Evolutionary conservation across 805 yeast genomes (phyloP).

Genomic region (Komagataella ulmi): DNA sequence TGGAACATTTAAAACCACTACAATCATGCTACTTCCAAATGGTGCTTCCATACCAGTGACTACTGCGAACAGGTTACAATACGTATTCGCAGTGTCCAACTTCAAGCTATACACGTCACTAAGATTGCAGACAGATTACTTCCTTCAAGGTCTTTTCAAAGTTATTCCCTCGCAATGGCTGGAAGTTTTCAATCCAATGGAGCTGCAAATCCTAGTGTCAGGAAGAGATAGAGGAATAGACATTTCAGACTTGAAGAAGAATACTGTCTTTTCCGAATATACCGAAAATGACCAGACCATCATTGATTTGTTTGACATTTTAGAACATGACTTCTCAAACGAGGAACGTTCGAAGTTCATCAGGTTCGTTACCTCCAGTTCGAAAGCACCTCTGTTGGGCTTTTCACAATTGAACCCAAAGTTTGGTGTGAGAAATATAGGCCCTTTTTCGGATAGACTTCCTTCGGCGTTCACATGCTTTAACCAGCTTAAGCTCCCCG

Average conservation of each 20-base stretch:
- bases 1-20: constrained; percentile 8
- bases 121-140: constrained; percentile 42
- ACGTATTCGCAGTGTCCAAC: constrained; percentile 65
- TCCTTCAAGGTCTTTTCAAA: constrained; percentile 57
- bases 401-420: constrained; percentile 61
- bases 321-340: constrained; percentile 44
- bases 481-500: constrained; percentile 75
- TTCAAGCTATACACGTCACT: constrained; percentile 60
- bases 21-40: constrained; percentile 44
- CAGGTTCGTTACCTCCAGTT: constrained; percentile 85
- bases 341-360: constrained; percentile 55
- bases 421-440: constrained; percentile 69
- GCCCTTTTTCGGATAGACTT: constrained; percentile 38
- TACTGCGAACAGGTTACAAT: constrained; percentile 48
- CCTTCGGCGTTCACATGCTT: constrained; percentile 95
- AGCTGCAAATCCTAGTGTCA: constrained; percentile 72
- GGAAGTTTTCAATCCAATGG: constrained; percentile 71
- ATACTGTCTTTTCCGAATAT: constrained; percentile 60
- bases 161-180: constrained; percentile 68
- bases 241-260: constrained; percentile 48
- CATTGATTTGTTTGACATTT: constrained; percentile 57
- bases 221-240: constrained; percentile 66
- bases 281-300: constrained; percentile 44
- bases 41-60: constrained; percentile 51
- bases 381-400: constrained; percentile 85